Percentiles rank a stretch among this genome's conserved stretches.
phyloP scores from a whole-genome alignment of 176 grass and related monocot species.

The Echinochloa phyllopogon region DNA sequence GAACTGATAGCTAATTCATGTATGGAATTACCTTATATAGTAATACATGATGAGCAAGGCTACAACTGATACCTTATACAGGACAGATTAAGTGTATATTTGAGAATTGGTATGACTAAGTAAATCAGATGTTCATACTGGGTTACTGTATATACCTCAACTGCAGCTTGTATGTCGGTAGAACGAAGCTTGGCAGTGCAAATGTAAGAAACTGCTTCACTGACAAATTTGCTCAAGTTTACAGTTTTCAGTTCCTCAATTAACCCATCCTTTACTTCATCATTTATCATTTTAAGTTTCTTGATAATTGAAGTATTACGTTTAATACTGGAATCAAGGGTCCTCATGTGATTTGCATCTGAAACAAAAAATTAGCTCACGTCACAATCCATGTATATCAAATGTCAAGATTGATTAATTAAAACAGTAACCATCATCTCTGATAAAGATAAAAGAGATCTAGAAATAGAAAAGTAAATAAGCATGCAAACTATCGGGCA shows the following conservation, averaged over 20 bases:
- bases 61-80: background rate
- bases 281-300: conserved; percentile 90
- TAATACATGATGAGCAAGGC: conserved; percentile 17
- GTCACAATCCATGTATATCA: conserved; percentile 31
- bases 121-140: conserved; percentile 52
- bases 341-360: conserved; percentile 85
- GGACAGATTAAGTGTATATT: conserved; percentile 53
- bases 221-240: conserved; percentile 96
- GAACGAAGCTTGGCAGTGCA: conserved; percentile 92
- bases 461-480: conserved; percentile 20
- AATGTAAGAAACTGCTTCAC: conserved; percentile 89
- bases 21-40: conserved; percentile 6
- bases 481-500: background rate
- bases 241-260: conserved; percentile 93
- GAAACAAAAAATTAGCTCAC: conserved; percentile 44
- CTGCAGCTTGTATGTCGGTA: conserved; percentile 91
- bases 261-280: conserved; percentile 77
- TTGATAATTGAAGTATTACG: conserved; percentile 83
- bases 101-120: conserved; percentile 43
- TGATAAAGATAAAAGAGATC: conserved; percentile 1
- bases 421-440: background rate
- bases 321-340: conserved; percentile 90
- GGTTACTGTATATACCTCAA: conserved; percentile 62
- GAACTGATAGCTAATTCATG: conserved; percentile 3
- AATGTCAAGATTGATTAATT: background rate